phyloP scores from a whole-genome alignment of 2,329 filamentous ascomycete genomes.

The Talaromyces atroroseus region DNA sequence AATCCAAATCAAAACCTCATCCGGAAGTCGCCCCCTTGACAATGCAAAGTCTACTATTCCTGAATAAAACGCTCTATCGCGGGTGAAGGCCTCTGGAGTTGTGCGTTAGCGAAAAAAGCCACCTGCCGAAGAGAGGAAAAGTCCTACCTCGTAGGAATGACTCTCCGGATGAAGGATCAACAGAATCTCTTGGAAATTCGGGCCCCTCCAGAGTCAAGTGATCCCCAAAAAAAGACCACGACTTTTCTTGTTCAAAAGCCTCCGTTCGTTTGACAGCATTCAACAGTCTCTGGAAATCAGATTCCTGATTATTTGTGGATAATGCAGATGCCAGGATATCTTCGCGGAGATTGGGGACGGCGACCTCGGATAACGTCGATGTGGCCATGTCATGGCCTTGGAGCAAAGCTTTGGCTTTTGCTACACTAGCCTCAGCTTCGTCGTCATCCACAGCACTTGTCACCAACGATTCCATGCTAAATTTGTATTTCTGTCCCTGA shows the following conservation, averaged over 20 bases:
- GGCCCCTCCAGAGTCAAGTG: conserved; percentile 19
- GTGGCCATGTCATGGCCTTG: conserved; percentile 16
- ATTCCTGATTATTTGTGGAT: conserved; percentile 39
- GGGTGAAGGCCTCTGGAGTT: conserved; percentile 39
- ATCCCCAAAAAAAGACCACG: conserved; percentile 54
- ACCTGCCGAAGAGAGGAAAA: not conserved
- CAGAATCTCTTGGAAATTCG: conserved; percentile 31
- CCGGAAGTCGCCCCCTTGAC: conserved; percentile 47
- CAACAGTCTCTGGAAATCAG: conserved; percentile 44
- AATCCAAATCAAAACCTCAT: conserved; percentile 64
- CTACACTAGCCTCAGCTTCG: conserved; percentile 51
- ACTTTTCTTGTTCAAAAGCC: conserved; percentile 47
- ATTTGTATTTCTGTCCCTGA: conserved; percentile 51
- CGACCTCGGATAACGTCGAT: not conserved
- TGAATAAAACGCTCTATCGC: conserved; percentile 57
- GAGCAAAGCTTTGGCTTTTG: conserved; percentile 32
- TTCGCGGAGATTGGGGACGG: conserved; percentile 27
- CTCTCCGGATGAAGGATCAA: conserved; percentile 27
- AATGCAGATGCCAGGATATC: conserved; percentile 40
- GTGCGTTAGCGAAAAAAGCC: not conserved
- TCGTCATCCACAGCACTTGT: conserved; percentile 56
- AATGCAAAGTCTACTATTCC: conserved; percentile 57
- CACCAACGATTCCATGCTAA: conserved; percentile 58
- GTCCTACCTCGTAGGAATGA: conserved; percentile 29
- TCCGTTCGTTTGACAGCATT: conserved; percentile 58